Evolutionary conservation across 2,329 filamentous ascomycete species (phyloP), one percentile per base, ranked within the genome.

Genomic region (Tricladium varicosporioides): DNA sequence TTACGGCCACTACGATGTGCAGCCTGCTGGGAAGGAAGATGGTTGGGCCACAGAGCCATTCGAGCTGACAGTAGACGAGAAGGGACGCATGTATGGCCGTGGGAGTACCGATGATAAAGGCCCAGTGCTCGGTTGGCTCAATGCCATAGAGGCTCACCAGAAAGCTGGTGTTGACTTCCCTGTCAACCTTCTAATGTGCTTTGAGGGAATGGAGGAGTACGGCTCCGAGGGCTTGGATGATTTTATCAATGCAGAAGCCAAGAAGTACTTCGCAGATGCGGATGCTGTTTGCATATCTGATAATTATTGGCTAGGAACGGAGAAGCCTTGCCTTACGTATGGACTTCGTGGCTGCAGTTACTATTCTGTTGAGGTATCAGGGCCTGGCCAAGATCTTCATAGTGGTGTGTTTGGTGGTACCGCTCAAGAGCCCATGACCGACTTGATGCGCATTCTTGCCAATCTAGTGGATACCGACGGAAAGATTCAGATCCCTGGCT

Each of bases 131-230:
- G 94, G 94, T 67, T 99, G 94, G 94, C 75, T 99, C 66, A 99
- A 99, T 72, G 92, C 92, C 65, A 97, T 99, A 64, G 92, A 99
- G 77, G 92, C 94, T 44, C 94, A 99, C 79, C 88, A 96, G 75
- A 94, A 95, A 80, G 92, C 92, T 36, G 91, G 91, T 56, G 80
- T 97, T 47, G 93, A 97, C 51, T 91, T 99, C 72, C 94, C 94
- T 8, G 94, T 99, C 70, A 99, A 99, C 78, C 81, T 99, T 64
- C 84, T 99, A 63, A 97, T 97, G 91, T 99, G 94, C 80, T 97
- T 99, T 68, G 94, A 99, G 80, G 94, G 94, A 49, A 99, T 99
- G 94, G 94, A 99, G 78, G 94, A 99, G 78, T 96, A 96, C 73
- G 94, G 94, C 51, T 97, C 92, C 0, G 93, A 97, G 73, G 94